Base-by-base conservation (phyloP, 2,329 filamentous ascomycete genomes). In the Leptographium radiaticola region DNA sequence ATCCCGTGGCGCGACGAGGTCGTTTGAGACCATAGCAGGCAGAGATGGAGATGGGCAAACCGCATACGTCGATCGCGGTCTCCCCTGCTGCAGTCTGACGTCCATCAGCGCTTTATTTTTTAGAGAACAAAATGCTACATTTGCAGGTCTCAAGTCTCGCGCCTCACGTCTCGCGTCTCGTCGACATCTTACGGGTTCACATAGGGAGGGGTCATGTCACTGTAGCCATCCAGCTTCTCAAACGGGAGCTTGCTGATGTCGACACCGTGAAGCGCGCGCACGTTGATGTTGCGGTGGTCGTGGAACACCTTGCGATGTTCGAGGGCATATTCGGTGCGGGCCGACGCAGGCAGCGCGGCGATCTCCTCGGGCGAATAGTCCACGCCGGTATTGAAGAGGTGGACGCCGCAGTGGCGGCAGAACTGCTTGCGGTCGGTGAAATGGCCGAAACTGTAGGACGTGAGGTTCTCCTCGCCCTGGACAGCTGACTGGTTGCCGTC, bases 1-100 rank as follows among this genome's bases (percentile, higher is more conserved):
- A 86, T 87, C 61, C 84, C 84, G 0, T 84, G 79, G 77, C 70
- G 75, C 34, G 75, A 81, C 57, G 71, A 74, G 64, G 59, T 74
- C 52, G 63, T 49, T 18, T 30, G 46, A 50, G 39, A 16, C 18
- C 36, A 7, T 7, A 4, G 44, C 50, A 11, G 25, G 5, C 15
- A 10, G 47, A 20, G 33, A 15, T 10, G 25, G 43, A 43, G 43
- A 30, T n/a, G n/a, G n/a, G n/a, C 33, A 34, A 34, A 34, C 33
- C 7, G 33, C 33, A 34, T 11, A 34, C 11, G 6, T 34, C 6
- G 33, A 11, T 34, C 33, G 11, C 33, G 11, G 33, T 34, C n/a
- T n/a, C n/a, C n/a, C n/a, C n/a, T n/a, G n/a, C n/a, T 25, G 25
- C 25, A 3, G 25, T 25, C 5, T 25, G 2, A 5, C 25, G 25